Evolutionary conservation across 345 rosid genomes (phyloP).

Genomic region (Melaleuca quinquenervia): DNA sequence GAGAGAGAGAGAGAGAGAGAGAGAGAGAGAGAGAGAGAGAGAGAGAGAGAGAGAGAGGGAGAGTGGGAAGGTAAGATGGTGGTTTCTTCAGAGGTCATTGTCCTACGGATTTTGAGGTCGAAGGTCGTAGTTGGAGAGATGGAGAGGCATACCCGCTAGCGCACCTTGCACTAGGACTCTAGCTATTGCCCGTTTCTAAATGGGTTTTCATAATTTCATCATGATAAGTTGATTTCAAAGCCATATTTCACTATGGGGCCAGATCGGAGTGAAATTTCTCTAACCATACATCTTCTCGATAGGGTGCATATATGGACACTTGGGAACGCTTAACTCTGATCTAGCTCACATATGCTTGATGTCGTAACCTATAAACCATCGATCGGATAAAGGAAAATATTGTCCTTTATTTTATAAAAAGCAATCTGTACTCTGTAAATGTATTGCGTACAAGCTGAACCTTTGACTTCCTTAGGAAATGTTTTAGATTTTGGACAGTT

Average conservation of each 20-base stretch:
- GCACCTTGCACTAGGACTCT: neutral
- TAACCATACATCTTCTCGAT: neutral
- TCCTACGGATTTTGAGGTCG: conserved; percentile 59
- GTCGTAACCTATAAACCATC: neutral
- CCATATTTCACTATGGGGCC: neutral
- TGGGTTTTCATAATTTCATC: neutral
- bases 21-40: neutral
- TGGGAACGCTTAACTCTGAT: neutral
- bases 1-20: neutral
- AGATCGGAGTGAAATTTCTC: neutral
- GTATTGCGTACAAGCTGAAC: neutral
- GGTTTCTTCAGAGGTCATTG: conserved; percentile 30
- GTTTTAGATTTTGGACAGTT: neutral
- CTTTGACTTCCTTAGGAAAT: neutral
- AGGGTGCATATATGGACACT: neutral
- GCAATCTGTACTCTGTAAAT: neutral
- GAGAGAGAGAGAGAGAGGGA: neutral
- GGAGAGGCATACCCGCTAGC: conserved; percentile 24
- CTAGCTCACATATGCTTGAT: rapidly evolving
- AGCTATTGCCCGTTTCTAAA: neutral
- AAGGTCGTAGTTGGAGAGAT: conserved; percentile 44
- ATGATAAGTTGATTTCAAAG: neutral
- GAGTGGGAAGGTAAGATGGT: conserved; percentile 9
- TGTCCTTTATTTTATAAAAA: neutral
- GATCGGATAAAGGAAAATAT: neutral